A percentile compares a stretch with the other conserved stretches of the same genome.
Conservation (phyloP, 768 basidiomycete species). For the Russula earlei region DNA sequence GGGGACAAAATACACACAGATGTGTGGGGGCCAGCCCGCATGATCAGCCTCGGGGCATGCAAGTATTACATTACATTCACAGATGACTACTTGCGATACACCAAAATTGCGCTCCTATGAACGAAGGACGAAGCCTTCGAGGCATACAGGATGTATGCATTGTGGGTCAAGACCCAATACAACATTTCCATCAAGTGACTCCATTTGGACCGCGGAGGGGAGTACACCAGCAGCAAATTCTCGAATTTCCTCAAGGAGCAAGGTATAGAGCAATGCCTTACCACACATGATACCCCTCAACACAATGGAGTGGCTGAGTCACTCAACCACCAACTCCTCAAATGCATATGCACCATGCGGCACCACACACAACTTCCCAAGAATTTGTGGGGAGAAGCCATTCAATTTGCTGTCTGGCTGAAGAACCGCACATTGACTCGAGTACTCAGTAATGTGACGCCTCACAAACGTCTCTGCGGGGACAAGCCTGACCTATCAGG, state of each 20-base stretch:
- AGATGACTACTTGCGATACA: slow-evolving; percentile 28
- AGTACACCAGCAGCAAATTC: slow-evolving; percentile 24
- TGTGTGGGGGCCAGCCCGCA: slow-evolving; percentile 10
- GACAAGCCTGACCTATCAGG: not conserved
- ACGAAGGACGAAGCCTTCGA: slow-evolving; percentile 26
- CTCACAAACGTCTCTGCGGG: not conserved
- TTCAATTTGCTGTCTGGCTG: not conserved
- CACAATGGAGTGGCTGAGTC: slow-evolving; percentile 33
- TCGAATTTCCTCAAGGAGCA: slow-evolving; percentile 17
- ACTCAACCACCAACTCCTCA: slow-evolving; percentile 26
- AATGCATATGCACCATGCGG: slow-evolving; percentile 28
- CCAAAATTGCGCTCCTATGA: slow-evolving; percentile 22
- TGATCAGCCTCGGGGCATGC: slow-evolving; percentile 22
- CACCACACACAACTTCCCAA: slow-evolving; percentile 24
- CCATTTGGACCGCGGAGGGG: slow-evolving; percentile 26
- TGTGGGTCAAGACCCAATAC: slow-evolving; percentile 24
- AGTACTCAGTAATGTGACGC: not conserved
- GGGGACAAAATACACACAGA: slow-evolving; percentile 6
- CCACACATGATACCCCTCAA: slow-evolving; percentile 26
- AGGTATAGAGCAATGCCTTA: slow-evolving; percentile 21
- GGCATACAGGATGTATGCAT: slow-evolving; percentile 24
- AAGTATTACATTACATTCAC: slow-evolving; percentile 31
- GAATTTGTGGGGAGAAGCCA: slow-evolving; percentile 29
- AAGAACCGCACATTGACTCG: not conserved
- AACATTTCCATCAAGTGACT: slow-evolving; percentile 24